Evolutionary conservation across 495 filamentous ascomycete species (phyloP), one percentile per base, ranked within the genome.

Genomic region (Parachaetomium inaequale): DNA sequence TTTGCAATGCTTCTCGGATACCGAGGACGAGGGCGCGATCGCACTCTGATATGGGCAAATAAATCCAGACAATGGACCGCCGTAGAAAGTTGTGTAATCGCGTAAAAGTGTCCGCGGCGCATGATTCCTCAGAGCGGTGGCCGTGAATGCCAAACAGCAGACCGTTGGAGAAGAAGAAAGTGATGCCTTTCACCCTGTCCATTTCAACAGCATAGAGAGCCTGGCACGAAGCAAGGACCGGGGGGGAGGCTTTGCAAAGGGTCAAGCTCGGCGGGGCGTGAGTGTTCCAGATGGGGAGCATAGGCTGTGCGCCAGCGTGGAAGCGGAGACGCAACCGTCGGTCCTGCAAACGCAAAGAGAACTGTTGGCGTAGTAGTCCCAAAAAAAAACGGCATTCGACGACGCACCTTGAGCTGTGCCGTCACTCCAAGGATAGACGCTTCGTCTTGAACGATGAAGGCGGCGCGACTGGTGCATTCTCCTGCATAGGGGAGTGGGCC

Each of bases 241-340:
- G 23, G 23, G 34, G 53, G n/a, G 29, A 31, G 0, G 57, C 40
- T 50, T 11, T 55, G 36, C 61, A 57, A 58, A 60, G 57, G n/a
- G 42, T 14, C 25, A 63, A 50, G 57, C 43, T 53, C 29, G 57
- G 65, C 12, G 65, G 65, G 2, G 62, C 50, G 7, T 61, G 65
- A n/a, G 65, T 67, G 47, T 64, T 64, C 62, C 65, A 67, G 19
- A 67, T 40, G 23, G 23, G 50, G 6, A 63, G 34, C n/a, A 17
- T 45, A n/a, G n/a, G n/a, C 42, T 17, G 17, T 29, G 14, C 21
- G 25, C 21, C 31, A 43, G 29, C 38, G 28, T 23, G 47, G 15
- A 32, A 40, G 17, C 7, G 29, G 50, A 62, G 47, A 29, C 58
- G 58, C 1, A 60, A 29, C 10, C 46, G 32, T 53, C 58, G 47